Evolutionary conservation across 2,329 filamentous ascomycete genomes (phyloP).

Genomic region (Scortechinia acanthostroma): DNA sequence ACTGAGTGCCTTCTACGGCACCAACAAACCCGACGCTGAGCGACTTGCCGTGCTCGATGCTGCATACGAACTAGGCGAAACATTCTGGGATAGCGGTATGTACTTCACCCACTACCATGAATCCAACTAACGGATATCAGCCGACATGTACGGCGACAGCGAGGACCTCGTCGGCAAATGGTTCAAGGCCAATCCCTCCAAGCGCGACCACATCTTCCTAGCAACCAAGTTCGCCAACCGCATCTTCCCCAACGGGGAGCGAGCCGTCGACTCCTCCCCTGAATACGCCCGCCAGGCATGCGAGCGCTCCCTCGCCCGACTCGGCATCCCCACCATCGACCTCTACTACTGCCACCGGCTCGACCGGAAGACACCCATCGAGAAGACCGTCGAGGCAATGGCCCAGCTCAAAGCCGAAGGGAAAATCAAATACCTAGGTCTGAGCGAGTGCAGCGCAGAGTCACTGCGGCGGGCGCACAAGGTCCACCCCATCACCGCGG

Average conservation of each 20-base stretch:
- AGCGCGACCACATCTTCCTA: conserved; percentile 17
- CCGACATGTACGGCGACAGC: conserved; percentile 37
- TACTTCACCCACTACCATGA: conserved; percentile 8
- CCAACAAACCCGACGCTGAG: conserved; percentile 29
- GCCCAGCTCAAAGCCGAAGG: conserved; percentile 33
- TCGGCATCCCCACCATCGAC: conserved; percentile 33
- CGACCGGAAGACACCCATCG: conserved; percentile 32
- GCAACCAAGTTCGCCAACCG: conserved; percentile 37
- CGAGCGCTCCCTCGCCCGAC: conserved; percentile 36
- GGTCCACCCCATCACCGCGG: conserved; percentile 35
- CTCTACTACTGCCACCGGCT: conserved; percentile 34
- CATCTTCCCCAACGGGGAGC: conserved; percentile 20
- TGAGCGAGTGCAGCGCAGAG: conserved; percentile 34
- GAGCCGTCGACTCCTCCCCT: conserved; percentile 11
- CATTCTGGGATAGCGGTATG: conserved; percentile 35
- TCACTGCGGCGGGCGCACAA: conserved; percentile 29
- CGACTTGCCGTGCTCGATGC: conserved; percentile 39
- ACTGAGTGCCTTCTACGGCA: conserved; percentile 30
- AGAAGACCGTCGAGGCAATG: conserved; percentile 35
- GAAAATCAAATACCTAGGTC: conserved; percentile 37
- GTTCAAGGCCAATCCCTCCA: not conserved
- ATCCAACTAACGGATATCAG: conserved; percentile 12
- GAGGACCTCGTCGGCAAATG: conserved; percentile 34
- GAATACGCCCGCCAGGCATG: conserved; percentile 34
- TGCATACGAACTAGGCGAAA: conserved; percentile 34